phyloP scores from a whole-genome alignment of 2,329 filamentous ascomycete genomes.

The Neonectria faginata region DNA sequence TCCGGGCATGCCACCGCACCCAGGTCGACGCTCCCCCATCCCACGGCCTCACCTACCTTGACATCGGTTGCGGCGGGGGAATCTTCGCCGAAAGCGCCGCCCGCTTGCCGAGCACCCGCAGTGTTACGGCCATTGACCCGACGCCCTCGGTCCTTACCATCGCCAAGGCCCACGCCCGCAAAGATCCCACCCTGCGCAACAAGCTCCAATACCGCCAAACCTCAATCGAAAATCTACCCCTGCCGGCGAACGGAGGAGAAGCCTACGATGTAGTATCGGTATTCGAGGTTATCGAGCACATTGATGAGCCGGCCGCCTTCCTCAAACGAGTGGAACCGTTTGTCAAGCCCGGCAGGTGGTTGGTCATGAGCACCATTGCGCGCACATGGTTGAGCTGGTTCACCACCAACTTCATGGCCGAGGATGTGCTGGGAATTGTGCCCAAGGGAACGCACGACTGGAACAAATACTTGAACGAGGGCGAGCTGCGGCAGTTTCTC shows the following conservation, averaged over 20 bases:
- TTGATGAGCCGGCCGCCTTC: constrained; percentile 80
- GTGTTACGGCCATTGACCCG: constrained; percentile 83
- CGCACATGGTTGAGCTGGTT: constrained; percentile 90
- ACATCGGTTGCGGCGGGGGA: constrained; percentile 94
- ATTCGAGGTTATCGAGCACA: constrained; percentile 97
- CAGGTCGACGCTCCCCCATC: constrained; percentile 56
- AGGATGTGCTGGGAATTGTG: constrained; percentile 88
- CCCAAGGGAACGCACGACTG: constrained; percentile 96
- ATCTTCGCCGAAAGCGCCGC: constrained; percentile 94
- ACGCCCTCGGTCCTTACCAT: constrained; percentile 79
- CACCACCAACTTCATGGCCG: constrained; percentile 91
- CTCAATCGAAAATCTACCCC: constrained; percentile 77
- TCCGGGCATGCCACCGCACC: constrained; percentile 74
- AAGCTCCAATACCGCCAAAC: constrained; percentile 80
- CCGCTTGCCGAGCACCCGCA: constrained; percentile 70
- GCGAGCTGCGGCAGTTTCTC: constrained; percentile 75
- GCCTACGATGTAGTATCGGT: constrained; percentile 84
- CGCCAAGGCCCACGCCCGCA: constrained; percentile 79
- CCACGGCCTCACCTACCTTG: constrained; percentile 75
- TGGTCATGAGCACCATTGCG: constrained; percentile 92
- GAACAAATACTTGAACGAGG: constrained; percentile 92
- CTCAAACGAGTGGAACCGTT: constrained; percentile 78
- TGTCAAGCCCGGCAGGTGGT: constrained; percentile 91
- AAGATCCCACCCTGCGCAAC: constrained; percentile 74
- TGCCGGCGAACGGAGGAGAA: constrained; percentile 52